These are phyloP conservation scores for Colletotrichum spaethianum DNA, from an alignment of 2,329 filamentous ascomycete genomes.

Conservation along the genomic window DNA sequence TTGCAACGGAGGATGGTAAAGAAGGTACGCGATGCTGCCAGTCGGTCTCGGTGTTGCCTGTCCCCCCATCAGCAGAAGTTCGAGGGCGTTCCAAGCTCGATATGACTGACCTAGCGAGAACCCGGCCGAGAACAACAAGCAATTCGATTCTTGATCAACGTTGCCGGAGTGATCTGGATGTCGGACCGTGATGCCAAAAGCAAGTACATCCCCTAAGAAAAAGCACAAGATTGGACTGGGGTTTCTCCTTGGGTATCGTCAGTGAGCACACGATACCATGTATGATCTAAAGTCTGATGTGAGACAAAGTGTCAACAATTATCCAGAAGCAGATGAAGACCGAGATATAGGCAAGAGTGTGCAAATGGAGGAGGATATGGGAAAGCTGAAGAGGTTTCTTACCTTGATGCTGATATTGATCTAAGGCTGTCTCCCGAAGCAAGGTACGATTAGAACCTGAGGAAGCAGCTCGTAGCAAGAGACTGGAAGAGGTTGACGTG, in stretches of 20 bases:
- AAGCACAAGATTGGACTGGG: background rate
- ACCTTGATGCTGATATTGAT: background rate
- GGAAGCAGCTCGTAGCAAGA: background rate
- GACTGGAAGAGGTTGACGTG: background rate
- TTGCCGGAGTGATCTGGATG: background rate
- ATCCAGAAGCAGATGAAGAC: background rate
- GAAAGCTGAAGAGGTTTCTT: background rate
- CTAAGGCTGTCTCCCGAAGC: background rate
- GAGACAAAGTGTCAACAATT: background rate
- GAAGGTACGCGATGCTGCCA: background rate
- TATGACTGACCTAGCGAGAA: background rate
- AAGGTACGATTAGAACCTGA: background rate
- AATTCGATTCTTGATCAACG: background rate
- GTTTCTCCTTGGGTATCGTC: background rate
- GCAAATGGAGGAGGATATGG: background rate
- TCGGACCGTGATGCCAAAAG: background rate
- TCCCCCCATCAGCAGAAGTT: background rate
- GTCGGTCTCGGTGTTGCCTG: background rate
- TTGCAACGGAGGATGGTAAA: too few relatives aligned
- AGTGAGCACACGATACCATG: background rate
- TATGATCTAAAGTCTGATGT: background rate
- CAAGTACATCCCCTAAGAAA: background rate
- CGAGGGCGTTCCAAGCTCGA: background rate
- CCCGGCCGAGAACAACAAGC: background rate
- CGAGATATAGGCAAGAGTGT: background rate